Evolutionary conservation across 148 eudicot genomes (phyloP).

Genomic region (Rhododendron ovatum): DNA sequence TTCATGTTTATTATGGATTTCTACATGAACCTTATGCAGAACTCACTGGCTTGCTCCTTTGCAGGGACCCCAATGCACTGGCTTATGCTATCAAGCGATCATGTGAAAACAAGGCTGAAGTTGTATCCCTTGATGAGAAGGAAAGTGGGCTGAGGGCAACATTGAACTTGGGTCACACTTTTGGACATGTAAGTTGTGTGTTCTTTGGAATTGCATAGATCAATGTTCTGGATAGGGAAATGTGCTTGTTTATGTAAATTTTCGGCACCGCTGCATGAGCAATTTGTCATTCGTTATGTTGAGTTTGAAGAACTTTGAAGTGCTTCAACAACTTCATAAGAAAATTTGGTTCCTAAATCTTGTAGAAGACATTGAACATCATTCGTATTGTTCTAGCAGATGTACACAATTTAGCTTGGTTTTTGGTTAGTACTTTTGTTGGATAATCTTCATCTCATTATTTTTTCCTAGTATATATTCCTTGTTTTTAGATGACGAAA

Average conservation of each 20-base stretch:
- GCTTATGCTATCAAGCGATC: conserved; percentile 97
- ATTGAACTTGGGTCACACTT: conserved; percentile 95
- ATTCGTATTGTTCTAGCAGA: neutral
- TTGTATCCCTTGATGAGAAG: conserved; percentile 92
- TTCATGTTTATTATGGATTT: neutral
- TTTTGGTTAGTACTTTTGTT: neutral
- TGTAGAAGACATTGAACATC: neutral
- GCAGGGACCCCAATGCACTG: conserved; percentile 86
- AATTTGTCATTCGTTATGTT: neutral
- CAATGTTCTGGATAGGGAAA: neutral
- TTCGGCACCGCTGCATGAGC: neutral
- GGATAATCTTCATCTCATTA: neutral
- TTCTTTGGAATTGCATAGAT: neutral
- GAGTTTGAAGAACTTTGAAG: neutral
- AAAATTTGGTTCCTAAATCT: neutral
- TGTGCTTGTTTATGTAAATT: neutral
- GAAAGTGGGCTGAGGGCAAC: conserved; percentile 95
- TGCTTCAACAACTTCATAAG: neutral
- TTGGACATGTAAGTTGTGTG: conserved; percentile 80
- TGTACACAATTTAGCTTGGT: neutral
- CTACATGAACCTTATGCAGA: neutral
- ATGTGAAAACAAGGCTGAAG: conserved; percentile 97
- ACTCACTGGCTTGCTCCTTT: conserved; percentile 15
- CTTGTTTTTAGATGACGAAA: neutral
- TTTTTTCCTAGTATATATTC: neutral